A percentile compares a stretch with the other conserved stretches of the same genome.
phyloP scores from a whole-genome alignment of 2,329 filamentous ascomycete genomes.

The Arthrobotrys conoides region DNA sequence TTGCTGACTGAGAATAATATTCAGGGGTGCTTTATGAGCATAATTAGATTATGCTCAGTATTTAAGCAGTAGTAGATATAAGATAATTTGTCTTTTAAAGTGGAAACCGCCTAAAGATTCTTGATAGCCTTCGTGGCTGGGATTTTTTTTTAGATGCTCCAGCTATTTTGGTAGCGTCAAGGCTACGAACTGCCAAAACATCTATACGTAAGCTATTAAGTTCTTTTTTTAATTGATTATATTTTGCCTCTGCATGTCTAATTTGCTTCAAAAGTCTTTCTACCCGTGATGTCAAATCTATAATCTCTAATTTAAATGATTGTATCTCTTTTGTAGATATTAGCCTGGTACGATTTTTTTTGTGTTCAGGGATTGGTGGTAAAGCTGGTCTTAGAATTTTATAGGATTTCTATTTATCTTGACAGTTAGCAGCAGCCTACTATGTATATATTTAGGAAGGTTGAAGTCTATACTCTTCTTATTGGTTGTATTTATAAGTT shows the following conservation, averaged over 20 bases:
- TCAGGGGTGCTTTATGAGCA: too few relatives aligned
- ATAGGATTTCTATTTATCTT: too few relatives aligned
- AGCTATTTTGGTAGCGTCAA: neutral
- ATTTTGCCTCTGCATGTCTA: neutral
- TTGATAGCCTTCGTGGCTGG: neutral
- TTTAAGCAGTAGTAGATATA: too few relatives aligned
- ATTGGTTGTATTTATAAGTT: too few relatives aligned
- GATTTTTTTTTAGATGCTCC: neutral
- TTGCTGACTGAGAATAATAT: too few relatives aligned
- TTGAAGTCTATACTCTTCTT: too few relatives aligned
- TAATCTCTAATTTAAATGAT: neutral
- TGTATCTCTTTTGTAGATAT: conserved; percentile 1
- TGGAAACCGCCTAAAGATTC: neutral
- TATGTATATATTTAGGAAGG: too few relatives aligned
- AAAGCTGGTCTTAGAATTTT: neutral
- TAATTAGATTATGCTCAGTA: too few relatives aligned
- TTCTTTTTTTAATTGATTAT: neutral
- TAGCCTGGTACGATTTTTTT: neutral
- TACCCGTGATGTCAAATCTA: conserved; percentile 2
- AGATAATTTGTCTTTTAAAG: neutral
- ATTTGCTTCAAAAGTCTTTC: conserved; percentile 5
- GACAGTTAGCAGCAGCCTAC: too few relatives aligned
- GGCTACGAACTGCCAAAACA: conserved; percentile 11
- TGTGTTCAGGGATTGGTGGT: neutral
- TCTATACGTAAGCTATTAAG: conserved; percentile 18